Conservation (phyloP, 495 filamentous ascomycete species). For the Aspergillus cristatus region DNA sequence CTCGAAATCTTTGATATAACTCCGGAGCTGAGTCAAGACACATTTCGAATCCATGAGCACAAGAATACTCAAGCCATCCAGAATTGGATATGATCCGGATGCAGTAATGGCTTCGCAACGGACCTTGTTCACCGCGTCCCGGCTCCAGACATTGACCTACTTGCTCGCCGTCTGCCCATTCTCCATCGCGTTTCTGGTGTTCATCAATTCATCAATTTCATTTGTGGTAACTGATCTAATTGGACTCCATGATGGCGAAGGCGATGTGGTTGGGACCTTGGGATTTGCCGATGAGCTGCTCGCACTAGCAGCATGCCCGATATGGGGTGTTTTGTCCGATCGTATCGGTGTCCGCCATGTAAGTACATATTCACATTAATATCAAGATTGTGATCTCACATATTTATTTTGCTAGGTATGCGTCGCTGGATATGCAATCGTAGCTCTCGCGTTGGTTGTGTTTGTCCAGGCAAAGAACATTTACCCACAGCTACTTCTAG, state of each 20-base stretch:
- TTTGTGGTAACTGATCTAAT: slow-evolving; percentile 93
- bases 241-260: slow-evolving; percentile 63
- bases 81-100: too few species aligned
- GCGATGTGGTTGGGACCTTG: slow-evolving; percentile 84
- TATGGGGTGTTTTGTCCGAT: slow-evolving; percentile 90
- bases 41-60: too few species aligned
- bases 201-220: slow-evolving; percentile 86
- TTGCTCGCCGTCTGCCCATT: slow-evolving; percentile 85
- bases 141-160: slow-evolving; percentile 72
- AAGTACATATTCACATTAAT: slow-evolving; percentile 8
- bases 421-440: slow-evolving; percentile 67
- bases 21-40: too few species aligned
- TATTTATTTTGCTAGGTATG: slow-evolving; percentile 45
- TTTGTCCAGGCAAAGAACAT: slow-evolving; percentile 82
- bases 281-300: slow-evolving; percentile 95
- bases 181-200: slow-evolving; percentile 94
- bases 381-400: neutral
- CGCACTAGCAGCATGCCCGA: slow-evolving; percentile 78
- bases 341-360: slow-evolving; percentile 71
- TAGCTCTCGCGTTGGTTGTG: slow-evolving; percentile 64
- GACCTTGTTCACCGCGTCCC: slow-evolving; percentile 52
- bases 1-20: too few species aligned
- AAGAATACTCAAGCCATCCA: too few species aligned
- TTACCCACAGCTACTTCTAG: slow-evolving; percentile 83
- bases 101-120: slow-evolving; percentile 25